A percentile compares a stretch with the other conserved stretches of the same genome.
phyloP scores from a whole-genome alignment of 257 asterid genomes.

The Solanum chilense region DNA sequence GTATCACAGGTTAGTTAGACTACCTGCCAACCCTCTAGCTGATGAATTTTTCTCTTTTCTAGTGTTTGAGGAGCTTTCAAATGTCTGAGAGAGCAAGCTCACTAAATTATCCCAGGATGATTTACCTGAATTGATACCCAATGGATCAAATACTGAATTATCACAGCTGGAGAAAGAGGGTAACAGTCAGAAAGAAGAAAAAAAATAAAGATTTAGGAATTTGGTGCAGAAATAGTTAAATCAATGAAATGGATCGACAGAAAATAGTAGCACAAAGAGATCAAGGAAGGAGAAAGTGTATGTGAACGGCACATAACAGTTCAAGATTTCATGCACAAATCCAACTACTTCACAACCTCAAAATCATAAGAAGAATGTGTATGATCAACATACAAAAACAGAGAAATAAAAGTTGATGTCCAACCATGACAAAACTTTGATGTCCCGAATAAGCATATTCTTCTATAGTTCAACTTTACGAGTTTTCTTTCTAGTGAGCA shows the following conservation, averaged over 20 bases:
- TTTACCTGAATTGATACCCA: constrained; percentile 55
- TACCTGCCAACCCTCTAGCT: constrained; percentile 86
- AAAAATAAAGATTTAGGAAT: not conserved
- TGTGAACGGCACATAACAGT: not conserved
- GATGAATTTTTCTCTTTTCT: constrained; percentile 65
- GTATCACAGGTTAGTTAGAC: not conserved
- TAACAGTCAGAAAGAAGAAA: not conserved
- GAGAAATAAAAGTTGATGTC: not conserved
- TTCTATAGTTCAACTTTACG: not conserved
- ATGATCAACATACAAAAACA: not conserved
- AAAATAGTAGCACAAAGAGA: not conserved
- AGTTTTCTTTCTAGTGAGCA: not conserved
- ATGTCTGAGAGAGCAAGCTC: constrained; percentile 36
- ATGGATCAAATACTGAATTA: constrained; percentile 57
- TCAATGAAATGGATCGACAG: not conserved
- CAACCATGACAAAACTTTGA: not conserved
- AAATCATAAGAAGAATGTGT: not conserved
- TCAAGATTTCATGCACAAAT: not conserved
- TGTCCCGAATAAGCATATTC: not conserved
- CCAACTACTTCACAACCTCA: not conserved
- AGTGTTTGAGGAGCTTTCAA: constrained; percentile 59
- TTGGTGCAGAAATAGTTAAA: not conserved
- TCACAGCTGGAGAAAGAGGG: constrained; percentile 28
- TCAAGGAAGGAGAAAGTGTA: not conserved
- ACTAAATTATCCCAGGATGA: constrained; percentile 36